phyloP scores from a whole-genome alignment of 495 filamentous ascomycete genomes.

The Penicillium fimorum region DNA sequence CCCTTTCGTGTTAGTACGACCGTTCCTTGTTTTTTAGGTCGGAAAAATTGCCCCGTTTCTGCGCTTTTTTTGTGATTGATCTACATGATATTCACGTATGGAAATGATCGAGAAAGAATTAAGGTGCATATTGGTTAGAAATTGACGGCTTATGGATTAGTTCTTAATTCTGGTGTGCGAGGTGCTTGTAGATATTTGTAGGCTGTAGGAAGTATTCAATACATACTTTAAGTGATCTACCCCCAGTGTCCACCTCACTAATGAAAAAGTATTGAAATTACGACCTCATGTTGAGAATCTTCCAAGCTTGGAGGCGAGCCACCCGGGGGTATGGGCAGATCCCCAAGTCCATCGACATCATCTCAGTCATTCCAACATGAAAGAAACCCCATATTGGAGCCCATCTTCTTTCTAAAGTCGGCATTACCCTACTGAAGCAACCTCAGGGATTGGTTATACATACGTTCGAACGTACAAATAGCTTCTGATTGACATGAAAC shows the following conservation, averaged over 20 bases:
- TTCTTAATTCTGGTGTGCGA: background rate
- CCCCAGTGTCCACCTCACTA: background rate
- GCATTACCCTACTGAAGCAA: background rate
- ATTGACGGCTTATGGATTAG: conserved; percentile 16
- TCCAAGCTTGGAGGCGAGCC: background rate
- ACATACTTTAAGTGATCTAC: too few species aligned
- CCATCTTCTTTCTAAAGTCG: background rate
- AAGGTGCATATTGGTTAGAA: conserved; percentile 17
- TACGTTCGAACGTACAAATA: background rate
- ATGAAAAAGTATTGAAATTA: background rate
- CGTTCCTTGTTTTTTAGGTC: conserved; percentile 15
- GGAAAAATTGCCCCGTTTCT: conserved; percentile 16
- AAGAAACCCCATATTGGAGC: background rate
- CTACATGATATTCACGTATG: conserved; percentile 16
- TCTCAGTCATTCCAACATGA: background rate
- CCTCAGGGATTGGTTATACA: background rate
- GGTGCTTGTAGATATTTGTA: background rate
- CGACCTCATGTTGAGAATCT: background rate
- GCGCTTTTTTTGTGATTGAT: conserved; percentile 16
- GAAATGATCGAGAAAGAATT: conserved; percentile 15
- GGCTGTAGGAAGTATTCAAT: background rate
- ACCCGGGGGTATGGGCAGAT: background rate
- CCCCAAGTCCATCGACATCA: background rate
- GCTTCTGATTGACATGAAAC: background rate
- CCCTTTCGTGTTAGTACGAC: conserved; percentile 14